These are phyloP conservation scores for Blakeslea trispora DNA, from an alignment of 371 early-diverging fungal genomes.

Conservation along the genomic window DNA sequence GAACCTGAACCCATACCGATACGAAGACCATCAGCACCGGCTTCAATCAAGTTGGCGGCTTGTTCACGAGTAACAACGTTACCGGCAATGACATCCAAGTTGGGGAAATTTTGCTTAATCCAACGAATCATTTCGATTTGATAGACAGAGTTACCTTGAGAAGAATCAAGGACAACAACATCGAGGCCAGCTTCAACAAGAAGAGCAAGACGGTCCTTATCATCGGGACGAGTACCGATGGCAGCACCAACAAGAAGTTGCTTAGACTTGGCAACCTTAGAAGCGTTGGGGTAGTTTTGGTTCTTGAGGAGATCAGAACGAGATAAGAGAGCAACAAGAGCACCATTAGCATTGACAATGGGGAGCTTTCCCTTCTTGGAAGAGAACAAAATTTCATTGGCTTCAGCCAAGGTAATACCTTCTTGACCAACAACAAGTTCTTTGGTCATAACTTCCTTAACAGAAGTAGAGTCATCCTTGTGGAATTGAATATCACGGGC, in stretches of 20 bases:
- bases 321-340: conserved; percentile 88
- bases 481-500: conserved; percentile 95
- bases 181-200: conserved; percentile 94
- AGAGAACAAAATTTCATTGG: conserved; percentile 83
- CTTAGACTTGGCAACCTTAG: conserved; percentile 79
- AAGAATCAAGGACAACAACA: conserved; percentile 91
- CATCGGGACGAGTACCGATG: conserved; percentile 90
- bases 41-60: conserved; percentile 87
- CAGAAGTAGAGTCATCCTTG: conserved; percentile 54
- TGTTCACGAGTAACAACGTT: conserved; percentile 97
- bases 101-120: conserved; percentile 80
- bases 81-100: conserved; percentile 92
- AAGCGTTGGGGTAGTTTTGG: conserved; percentile 91
- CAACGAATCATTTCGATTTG: conserved; percentile 94
- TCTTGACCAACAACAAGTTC: conserved; percentile 84
- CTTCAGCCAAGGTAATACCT: conserved; percentile 88
- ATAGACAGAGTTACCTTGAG: conserved; percentile 92
- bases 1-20: conserved; percentile 98
- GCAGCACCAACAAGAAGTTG: conserved; percentile 95
- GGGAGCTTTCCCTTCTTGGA: conserved; percentile 97
- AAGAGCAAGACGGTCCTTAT: conserved; percentile 77
- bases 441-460: conserved; percentile 88
- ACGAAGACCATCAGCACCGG: conserved; percentile 95
- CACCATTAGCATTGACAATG: conserved; percentile 82
- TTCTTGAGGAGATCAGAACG: conserved; percentile 97